Percentiles rank a stretch among this genome's conserved stretches.
These are phyloP conservation scores for Neltuma alba DNA, from an alignment of 306 rosid species.

Conservation along the genomic window DNA sequence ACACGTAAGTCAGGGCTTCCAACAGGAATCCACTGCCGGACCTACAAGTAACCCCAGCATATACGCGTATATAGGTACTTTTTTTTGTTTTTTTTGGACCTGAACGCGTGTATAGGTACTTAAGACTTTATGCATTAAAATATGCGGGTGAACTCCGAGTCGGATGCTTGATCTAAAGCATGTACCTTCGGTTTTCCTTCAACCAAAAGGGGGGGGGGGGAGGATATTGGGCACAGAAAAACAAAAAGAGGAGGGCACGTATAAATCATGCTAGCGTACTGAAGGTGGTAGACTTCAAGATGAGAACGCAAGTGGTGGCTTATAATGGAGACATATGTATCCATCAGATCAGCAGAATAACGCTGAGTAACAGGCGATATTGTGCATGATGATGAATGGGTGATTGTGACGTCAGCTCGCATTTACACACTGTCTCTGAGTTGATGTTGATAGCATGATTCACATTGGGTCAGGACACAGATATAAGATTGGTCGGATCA, in stretches of 20 bases:
- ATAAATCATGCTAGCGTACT: neutral
- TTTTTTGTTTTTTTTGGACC: no score
- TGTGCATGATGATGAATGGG: neutral
- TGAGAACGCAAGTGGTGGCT: constrained; percentile 22
- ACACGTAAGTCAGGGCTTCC: neutral
- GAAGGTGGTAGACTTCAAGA: neutral
- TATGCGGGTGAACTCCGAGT: constrained; percentile 17
- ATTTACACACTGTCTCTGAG: neutral
- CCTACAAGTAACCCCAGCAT: neutral
- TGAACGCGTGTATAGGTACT: no score
- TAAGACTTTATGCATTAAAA: neutral
- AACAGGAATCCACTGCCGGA: neutral
- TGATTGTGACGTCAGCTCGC: neutral
- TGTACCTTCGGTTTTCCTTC: neutral
- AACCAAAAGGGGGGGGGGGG: neutral
- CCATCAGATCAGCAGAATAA: constrained; percentile 27
- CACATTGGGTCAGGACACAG: neutral
- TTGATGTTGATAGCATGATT: neutral
- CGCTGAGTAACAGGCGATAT: neutral
- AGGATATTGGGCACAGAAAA: neutral
- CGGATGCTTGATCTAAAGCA: neutral
- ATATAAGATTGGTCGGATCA: neutral
- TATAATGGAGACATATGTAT: constrained; percentile 15
- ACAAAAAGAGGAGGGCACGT: no score
- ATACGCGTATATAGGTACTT: neutral